Evolutionary conservation across 768 basidiomycete species (phyloP), one percentile per base, ranked within the genome.

Genomic region (Mycena polygramma): DNA sequence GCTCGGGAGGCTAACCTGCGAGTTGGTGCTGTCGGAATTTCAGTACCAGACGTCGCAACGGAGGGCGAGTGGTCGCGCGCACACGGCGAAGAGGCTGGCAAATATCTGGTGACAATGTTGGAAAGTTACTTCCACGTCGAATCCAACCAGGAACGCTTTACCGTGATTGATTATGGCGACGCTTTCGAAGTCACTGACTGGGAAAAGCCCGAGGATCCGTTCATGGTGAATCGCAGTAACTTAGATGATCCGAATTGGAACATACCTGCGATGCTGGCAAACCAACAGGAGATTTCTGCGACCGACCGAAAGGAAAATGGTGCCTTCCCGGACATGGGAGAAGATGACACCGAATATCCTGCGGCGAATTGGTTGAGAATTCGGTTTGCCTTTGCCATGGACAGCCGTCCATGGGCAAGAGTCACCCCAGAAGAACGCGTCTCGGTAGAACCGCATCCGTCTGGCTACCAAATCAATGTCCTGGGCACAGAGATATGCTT

Each of bases 171-270:
- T 39, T 64, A 64, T 35, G 57, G 68, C 24, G n/a, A 65, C 22
- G 35, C 1, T 6, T 46, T 70, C 17, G 68, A 70, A 53, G 14
- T 64, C 7, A 69, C 68, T 1, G 68, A 69, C 22, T 69, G 68
- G 68, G 8, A 63, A 3, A 24, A 14, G 36, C 57, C 68, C 37
- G 62, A 30, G 10, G 15, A 49, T 13, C 57, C 62, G 1, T 69
- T 7, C 20, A 43, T 65, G 39, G 45, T 65, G 5, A 13, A 41
- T 17, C 39, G 57, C 6, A 22, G 4, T 0, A 41, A 70, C 8
- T 14, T 70, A 14, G 53, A 58, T 7, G 37, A 60, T n/a, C 48
- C 63, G 10, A 15, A 30, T 5, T 65, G 52, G 58, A 24, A 19
- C 35, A 13, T 69, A 15, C 61, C 48, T 9, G 3, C 10, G 30